Evolutionary conservation across 768 basidiomycete genomes (phyloP).

Genomic region (Lentinus tigrinus): DNA sequence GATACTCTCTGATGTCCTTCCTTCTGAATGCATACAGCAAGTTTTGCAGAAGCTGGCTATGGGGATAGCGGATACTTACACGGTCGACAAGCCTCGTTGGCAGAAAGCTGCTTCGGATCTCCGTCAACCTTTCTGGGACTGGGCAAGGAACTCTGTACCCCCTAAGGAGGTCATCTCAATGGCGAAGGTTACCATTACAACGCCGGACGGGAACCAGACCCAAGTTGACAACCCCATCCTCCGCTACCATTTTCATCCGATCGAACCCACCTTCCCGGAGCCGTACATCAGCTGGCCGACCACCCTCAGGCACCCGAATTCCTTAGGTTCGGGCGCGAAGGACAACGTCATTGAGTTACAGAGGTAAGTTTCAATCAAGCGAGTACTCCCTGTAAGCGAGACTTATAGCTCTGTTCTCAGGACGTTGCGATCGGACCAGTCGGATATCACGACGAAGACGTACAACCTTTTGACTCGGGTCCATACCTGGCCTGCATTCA

Average conservation of each 20-base stretch:
- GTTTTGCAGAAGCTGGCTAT: conserved; percentile 39
- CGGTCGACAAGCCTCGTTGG: conserved; percentile 26
- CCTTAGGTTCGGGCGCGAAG: conserved; percentile 1
- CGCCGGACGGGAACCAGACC: conserved; percentile 1
- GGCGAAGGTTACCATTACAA: conserved; percentile 8
- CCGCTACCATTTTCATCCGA: conserved; percentile 12
- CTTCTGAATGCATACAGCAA: no score
- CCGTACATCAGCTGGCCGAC: conserved; percentile 15
- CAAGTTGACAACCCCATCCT: conserved; percentile 15
- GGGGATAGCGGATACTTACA: conserved; percentile 42
- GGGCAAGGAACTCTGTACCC: conserved; percentile 33
- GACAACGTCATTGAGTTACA: conserved; percentile 6
- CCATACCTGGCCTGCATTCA: conserved; percentile 44
- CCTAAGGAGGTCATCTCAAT: conserved; percentile 10
- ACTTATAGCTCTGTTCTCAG: not conserved
- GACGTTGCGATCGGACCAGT: conserved; percentile 1
- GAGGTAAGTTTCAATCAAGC: not conserved
- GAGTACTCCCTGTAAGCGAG: not conserved
- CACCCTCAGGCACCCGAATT: conserved; percentile 16
- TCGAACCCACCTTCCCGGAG: conserved; percentile 10
- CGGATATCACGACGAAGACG: conserved; percentile 6
- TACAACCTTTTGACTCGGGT: conserved; percentile 19
- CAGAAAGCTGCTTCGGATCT: conserved; percentile 34
- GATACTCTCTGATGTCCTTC: no score
- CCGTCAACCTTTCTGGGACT: conserved; percentile 52